A percentile compares a stretch with the other conserved stretches of the same genome.
phyloP scores from a whole-genome alignment of 495 filamentous ascomycete species.

The Aspergillus steynii region DNA sequence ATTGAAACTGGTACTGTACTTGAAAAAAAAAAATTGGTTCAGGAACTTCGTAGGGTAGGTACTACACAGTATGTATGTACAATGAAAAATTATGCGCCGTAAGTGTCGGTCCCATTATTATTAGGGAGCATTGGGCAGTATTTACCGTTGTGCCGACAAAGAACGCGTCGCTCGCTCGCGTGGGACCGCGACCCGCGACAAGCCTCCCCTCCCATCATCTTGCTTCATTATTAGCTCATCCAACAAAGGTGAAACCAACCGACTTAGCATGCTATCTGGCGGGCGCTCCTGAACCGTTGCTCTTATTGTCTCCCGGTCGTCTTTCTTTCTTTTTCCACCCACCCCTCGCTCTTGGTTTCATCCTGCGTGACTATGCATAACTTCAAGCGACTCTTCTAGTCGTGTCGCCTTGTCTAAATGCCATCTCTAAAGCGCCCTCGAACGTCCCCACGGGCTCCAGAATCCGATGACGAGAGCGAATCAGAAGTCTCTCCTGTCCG shows the following conservation, averaged over 20 bases:
- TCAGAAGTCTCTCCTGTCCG: constrained; percentile 43
- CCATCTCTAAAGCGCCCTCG: constrained; percentile 51
- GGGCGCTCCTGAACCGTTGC: not conserved
- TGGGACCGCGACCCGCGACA: not conserved
- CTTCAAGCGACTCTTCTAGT: constrained; percentile 2
- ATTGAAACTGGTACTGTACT: not conserved
- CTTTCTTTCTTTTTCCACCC: constrained; percentile 3
- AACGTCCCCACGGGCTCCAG: constrained; percentile 40
- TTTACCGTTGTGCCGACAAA: not conserved
- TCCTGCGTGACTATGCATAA: not conserved
- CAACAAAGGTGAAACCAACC: not conserved
- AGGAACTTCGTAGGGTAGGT: no score
- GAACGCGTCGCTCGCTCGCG: not conserved
- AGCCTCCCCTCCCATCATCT: not conserved
- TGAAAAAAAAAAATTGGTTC: not conserved
- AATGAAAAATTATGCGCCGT: no score
- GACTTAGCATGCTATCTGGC: not conserved
- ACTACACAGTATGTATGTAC: no score
- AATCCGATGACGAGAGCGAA: constrained; percentile 49
- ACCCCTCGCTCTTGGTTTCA: constrained; percentile 18
- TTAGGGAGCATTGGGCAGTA: no score
- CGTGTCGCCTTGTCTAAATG: constrained; percentile 30
- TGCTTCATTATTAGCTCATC: not conserved
- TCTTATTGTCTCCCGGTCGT: not conserved
- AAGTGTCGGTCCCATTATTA: no score